Conservation (phyloP, 1,284 basidiomycete species). For the Leccinum subatratum region DNA sequence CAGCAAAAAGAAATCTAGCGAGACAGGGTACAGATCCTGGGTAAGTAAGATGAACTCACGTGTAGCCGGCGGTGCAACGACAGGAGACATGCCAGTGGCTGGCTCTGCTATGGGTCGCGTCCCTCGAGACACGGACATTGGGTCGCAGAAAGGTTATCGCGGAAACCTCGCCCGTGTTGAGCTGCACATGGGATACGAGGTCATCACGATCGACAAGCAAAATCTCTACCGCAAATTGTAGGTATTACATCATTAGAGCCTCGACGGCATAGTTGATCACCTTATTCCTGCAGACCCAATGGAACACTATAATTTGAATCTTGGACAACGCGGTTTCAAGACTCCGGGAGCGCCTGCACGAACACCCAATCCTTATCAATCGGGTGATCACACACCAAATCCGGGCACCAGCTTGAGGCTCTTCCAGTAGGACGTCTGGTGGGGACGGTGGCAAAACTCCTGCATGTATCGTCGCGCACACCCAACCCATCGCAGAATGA, state of each 20-base stretch:
- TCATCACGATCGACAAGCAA: conserved; percentile 81
- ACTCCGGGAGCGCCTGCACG: conserved; percentile 35
- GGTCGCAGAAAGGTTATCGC: conserved; percentile 91
- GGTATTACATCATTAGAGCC: conserved; percentile 33
- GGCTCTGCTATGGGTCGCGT: conserved; percentile 71
- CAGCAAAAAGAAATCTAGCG: conserved; percentile 72
- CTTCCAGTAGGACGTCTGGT: conserved; percentile 56
- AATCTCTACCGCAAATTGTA: conserved; percentile 77
- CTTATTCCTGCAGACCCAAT: conserved; percentile 44
- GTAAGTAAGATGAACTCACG: conserved; percentile 88
- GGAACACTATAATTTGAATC: conserved; percentile 42
- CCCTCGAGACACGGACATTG: conserved; percentile 82
- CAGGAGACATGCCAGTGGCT: conserved; percentile 79
- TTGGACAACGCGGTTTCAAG: conserved; percentile 22
- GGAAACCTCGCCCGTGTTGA: conserved; percentile 87
- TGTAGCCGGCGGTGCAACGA: conserved; percentile 52
- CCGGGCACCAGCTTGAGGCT: conserved; percentile 63
- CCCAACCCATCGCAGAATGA: conserved; percentile 58
- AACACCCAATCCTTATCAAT: conserved; percentile 37
- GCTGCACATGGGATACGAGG: conserved; percentile 84
- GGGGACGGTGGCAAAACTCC: conserved; percentile 49
- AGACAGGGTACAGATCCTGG: conserved; percentile 72
- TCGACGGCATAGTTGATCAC: conserved; percentile 6
- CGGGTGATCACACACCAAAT: conserved; percentile 52
- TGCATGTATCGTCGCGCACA: conserved; percentile 52